A percentile compares a stretch with the other conserved stretches of the same genome.
Evolutionary conservation across 768 basidiomycete genomes (phyloP).

Genomic region (Boletus sp.): DNA sequence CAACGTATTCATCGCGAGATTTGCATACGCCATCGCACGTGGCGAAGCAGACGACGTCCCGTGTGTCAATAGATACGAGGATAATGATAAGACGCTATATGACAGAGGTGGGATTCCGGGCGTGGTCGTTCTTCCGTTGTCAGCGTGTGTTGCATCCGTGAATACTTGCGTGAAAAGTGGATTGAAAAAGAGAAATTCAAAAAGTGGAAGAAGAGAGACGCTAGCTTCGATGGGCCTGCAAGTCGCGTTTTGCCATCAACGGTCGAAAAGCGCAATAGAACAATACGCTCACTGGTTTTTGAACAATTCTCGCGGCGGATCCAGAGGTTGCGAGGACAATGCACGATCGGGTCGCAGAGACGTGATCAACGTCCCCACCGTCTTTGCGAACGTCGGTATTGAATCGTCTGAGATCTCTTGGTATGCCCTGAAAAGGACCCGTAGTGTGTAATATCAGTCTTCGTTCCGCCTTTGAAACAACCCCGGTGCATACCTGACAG

Average conservation of each 20-base stretch:
- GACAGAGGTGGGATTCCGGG: slow-evolving; percentile 36
- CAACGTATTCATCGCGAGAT: slow-evolving; percentile 51
- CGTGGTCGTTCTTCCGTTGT: slow-evolving; percentile 21
- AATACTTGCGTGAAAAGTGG: slow-evolving; percentile 47
- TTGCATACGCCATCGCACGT: slow-evolving; percentile 60
- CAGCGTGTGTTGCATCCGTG: slow-evolving; percentile 33
- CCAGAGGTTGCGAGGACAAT: slow-evolving; percentile 42
- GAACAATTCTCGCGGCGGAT: slow-evolving; percentile 51
- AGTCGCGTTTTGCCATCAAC: slow-evolving; percentile 1
- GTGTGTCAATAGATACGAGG: slow-evolving; percentile 66
- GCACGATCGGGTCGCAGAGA: slow-evolving; percentile 55
- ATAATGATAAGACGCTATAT: slow-evolving; percentile 51
- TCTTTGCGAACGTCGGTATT: slow-evolving; percentile 45
- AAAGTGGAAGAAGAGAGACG: slow-evolving; percentile 55
- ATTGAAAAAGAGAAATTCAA: slow-evolving; percentile 58
- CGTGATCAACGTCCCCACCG: slow-evolving; percentile 49
- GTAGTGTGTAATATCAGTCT: not conserved
- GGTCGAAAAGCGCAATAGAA: not conserved
- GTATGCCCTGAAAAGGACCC: slow-evolving; percentile 43
- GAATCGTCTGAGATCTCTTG: slow-evolving; percentile 53
- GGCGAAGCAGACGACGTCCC: slow-evolving; percentile 58
- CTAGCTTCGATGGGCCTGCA: slow-evolving; percentile 61
- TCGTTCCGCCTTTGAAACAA: not conserved
- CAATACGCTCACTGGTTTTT: slow-evolving; percentile 47
- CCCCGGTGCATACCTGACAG: slow-evolving; percentile 43